Evolutionary conservation across 371 early-diverging fungal species (phyloP).

Genomic region (Mucor mucedo): DNA sequence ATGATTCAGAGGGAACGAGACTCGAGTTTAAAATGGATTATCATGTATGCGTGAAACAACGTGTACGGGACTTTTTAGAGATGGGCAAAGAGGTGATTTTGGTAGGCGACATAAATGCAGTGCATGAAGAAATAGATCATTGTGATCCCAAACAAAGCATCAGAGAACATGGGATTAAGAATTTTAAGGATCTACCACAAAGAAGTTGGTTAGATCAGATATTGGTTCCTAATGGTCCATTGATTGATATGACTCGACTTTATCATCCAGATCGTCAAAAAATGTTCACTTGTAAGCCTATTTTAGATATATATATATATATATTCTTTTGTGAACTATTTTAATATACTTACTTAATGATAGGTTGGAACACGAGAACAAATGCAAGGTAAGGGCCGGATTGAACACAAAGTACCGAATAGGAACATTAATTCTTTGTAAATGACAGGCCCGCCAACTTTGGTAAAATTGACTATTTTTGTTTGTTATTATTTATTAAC

Average conservation of each 20-base stretch:
- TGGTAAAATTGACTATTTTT: slow-evolving; percentile 33
- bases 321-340: neutral
- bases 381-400: slow-evolving; percentile 62
- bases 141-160: slow-evolving; percentile 74
- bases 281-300: slow-evolving; percentile 56
- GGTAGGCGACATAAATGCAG: slow-evolving; percentile 82
- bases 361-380: slow-evolving; percentile 77
- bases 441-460: slow-evolving; percentile 56
- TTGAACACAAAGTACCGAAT: too few relatives aligned
- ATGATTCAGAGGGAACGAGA: slow-evolving; percentile 63
- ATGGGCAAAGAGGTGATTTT: slow-evolving; percentile 72
- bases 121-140: slow-evolving; percentile 79
- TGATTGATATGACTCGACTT: slow-evolving; percentile 59
- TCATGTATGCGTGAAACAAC: slow-evolving; percentile 56
- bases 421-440: neutral
- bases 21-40: slow-evolving; percentile 70
- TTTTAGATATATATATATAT: too few relatives aligned
- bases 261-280: slow-evolving; percentile 57
- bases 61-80: slow-evolving; percentile 54
- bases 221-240: slow-evolving; percentile 57
- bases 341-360: neutral
- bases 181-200: slow-evolving; percentile 70
- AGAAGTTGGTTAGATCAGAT: slow-evolving; percentile 76
- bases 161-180: slow-evolving; percentile 53
- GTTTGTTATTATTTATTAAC: too few relatives aligned